These are phyloP conservation scores for Trametes hirsuta DNA, from an alignment of 1,284 basidiomycete species.

Conservation along the genomic window DNA sequence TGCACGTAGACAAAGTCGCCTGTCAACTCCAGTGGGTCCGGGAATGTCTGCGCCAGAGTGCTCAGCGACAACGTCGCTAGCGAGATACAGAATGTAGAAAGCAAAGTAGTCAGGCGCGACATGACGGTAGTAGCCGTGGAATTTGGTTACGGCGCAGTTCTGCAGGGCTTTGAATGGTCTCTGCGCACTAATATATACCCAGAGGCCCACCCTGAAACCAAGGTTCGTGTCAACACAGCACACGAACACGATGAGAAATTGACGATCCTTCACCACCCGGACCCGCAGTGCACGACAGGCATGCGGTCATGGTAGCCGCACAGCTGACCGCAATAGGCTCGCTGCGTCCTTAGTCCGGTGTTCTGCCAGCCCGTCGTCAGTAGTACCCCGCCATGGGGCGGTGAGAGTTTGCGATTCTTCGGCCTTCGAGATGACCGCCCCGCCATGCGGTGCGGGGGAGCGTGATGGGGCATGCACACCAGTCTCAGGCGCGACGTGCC, in stretches of 20 bases:
- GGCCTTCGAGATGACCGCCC: not conserved
- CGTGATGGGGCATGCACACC: not conserved
- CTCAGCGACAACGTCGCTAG: not conserved
- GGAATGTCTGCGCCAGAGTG: constrained; percentile 13
- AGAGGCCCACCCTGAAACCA: not conserved
- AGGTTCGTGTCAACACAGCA: not conserved
- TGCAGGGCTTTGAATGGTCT: not conserved
- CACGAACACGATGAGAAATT: not conserved
- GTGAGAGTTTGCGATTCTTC: not conserved
- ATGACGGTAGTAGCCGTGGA: not conserved
- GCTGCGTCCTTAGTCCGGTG: not conserved
- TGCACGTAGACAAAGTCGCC: constrained; percentile 24
- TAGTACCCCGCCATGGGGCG: not conserved
- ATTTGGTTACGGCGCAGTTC: not conserved
- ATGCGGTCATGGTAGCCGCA: not conserved
- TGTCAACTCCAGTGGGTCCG: constrained; percentile 17
- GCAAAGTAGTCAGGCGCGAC: not conserved
- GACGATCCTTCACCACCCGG: constrained; percentile 8
- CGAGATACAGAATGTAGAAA: not conserved
- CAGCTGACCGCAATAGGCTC: constrained; percentile 1
- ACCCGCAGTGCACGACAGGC: not conserved
- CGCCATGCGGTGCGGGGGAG: not conserved
- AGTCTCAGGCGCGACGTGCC: not conserved
- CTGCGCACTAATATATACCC: not conserved
- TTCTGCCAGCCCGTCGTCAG: not conserved